These are phyloP conservation scores for Geosmithia flava DNA, from an alignment of 2,329 filamentous ascomycete species.

Conservation along the genomic window DNA sequence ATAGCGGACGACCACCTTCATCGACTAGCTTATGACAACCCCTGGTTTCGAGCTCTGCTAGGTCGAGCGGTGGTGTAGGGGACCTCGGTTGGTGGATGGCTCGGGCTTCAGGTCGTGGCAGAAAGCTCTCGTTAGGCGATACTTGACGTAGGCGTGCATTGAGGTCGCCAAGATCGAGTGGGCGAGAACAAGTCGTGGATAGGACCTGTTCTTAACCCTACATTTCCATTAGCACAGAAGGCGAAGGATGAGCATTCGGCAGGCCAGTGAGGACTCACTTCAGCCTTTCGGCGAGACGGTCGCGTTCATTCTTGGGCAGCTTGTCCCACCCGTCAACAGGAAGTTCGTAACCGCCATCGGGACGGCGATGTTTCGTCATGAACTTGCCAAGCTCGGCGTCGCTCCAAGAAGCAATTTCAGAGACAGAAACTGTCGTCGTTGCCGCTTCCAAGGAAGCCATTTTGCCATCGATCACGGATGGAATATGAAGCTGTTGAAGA, in stretches of 20 bases:
- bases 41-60: constrained; percentile 5
- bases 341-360: constrained; percentile 6
- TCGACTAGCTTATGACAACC: constrained; percentile 15
- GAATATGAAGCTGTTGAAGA: too few species aligned
- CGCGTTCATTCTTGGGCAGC: constrained; percentile 4
- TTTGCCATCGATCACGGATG: neutral
- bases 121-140: neutral
- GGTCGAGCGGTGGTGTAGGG: neutral
- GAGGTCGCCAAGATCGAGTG: neutral
- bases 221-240: neutral
- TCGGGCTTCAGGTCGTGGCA: neutral
- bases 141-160: constrained; percentile 1
- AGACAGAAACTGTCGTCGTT: constrained; percentile 1
- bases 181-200: neutral
- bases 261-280: neutral
- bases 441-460: constrained; percentile 2
- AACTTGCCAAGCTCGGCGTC: constrained; percentile 8
- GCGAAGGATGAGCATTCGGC: neutral
- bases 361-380: constrained; percentile 6
- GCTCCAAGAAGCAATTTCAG: constrained; percentile 5
- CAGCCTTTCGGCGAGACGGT: neutral
- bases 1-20: constrained; percentile 17
- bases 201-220: neutral
- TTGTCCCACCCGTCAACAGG: constrained; percentile 5
- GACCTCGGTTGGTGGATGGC: neutral